Percentiles rank a stretch among this genome's conserved stretches.
Conservation (phyloP, 2,329 filamentous ascomycete genomes). For the Fusarium stilboides region DNA sequence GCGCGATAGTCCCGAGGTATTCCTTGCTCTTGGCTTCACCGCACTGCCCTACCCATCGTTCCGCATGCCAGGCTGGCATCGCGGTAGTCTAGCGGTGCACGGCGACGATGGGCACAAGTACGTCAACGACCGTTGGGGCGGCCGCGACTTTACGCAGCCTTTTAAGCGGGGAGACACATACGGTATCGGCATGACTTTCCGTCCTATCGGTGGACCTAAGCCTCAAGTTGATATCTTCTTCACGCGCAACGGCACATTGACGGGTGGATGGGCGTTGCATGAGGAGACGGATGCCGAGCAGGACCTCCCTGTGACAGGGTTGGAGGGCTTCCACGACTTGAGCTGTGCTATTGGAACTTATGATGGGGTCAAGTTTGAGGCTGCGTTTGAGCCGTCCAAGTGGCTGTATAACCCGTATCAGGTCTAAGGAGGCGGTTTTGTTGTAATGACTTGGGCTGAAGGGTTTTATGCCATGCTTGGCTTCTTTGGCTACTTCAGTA, state of each 20-base stretch:
- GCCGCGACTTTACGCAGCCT: constrained; percentile 75
- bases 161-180: constrained; percentile 77
- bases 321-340: constrained; percentile 80
- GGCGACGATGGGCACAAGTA: constrained; percentile 84
- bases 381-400: constrained; percentile 70
- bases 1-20: constrained; percentile 61
- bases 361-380: constrained; percentile 77
- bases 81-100: constrained; percentile 82
- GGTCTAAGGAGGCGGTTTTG: constrained; percentile 22
- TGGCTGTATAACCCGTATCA: constrained; percentile 67
- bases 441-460: neutral
- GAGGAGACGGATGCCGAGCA: constrained; percentile 78
- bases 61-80: constrained; percentile 85
- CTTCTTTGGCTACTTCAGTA: neutral
- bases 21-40: constrained; percentile 77
- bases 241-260: constrained; percentile 74
- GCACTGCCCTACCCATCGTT: constrained; percentile 84
- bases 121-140: constrained; percentile 82
- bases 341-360: constrained; percentile 80
- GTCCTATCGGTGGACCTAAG: constrained; percentile 51
- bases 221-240: constrained; percentile 70
- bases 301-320: constrained; percentile 74
- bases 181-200: constrained; percentile 79
- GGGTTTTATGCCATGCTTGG: neutral
- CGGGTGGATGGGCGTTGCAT: constrained; percentile 78